Conservation (phyloP, 2,329 filamentous ascomycete species). For the Colletotrichum sp. region DNA sequence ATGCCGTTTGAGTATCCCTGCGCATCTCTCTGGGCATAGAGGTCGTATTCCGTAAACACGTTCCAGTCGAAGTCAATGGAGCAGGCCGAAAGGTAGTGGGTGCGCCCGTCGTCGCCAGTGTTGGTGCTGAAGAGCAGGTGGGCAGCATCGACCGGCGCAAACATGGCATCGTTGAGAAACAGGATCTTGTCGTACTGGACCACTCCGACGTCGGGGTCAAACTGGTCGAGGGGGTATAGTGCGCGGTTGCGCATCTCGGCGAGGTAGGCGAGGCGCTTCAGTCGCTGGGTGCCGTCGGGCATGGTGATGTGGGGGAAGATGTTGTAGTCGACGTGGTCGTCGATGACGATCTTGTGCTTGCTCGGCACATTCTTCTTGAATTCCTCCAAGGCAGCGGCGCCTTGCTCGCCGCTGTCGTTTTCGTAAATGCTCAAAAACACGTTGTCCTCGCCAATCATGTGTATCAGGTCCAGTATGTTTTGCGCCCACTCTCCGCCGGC, state of each 20-base stretch:
- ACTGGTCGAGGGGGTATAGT: conserved; percentile 63
- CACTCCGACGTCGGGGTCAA: conserved; percentile 36
- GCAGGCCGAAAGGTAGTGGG: conserved; percentile 71
- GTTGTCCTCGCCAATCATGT: conserved; percentile 70
- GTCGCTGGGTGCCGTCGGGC: conserved; percentile 65
- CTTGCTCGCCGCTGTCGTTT: conserved; percentile 67
- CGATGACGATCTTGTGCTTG: conserved; percentile 60
- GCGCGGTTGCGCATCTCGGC: conserved; percentile 76
- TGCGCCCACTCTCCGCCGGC: conserved; percentile 69
- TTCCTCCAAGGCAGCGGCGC: conserved; percentile 55
- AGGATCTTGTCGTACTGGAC: conserved; percentile 60
- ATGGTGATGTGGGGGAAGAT: conserved; percentile 64
- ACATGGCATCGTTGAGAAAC: conserved; percentile 72
- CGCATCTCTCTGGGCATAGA: conserved; percentile 72
- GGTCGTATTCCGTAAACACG: conserved; percentile 74
- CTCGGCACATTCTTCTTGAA: conserved; percentile 54
- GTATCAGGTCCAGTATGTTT: conserved; percentile 64
- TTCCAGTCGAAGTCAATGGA: conserved; percentile 71
- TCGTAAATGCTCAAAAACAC: conserved; percentile 78
- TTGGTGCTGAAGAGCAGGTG: conserved; percentile 69
- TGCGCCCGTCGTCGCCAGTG: conserved; percentile 51
- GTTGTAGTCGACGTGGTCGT: conserved; percentile 61
- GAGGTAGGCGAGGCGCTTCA: conserved; percentile 77
- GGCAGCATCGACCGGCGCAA: conserved; percentile 55
- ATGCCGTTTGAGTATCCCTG: conserved; percentile 68